A percentile compares a stretch with the other conserved stretches of the same genome.
Conservation (phyloP, 768 basidiomycete genomes). For the Chalciporus pseudorubinellus region DNA sequence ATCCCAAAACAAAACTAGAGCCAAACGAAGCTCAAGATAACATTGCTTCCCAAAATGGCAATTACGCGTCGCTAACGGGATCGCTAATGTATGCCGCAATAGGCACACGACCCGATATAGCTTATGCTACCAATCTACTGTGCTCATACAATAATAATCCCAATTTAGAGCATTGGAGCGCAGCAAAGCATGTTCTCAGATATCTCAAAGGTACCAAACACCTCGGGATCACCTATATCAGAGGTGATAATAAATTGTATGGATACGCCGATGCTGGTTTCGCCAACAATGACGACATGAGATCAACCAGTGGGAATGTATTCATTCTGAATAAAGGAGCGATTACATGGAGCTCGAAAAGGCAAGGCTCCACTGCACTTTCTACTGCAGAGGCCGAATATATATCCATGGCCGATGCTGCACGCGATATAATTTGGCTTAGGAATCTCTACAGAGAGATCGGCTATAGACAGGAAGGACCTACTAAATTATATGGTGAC, state of each 20-base stretch:
- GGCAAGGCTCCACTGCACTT: slow-evolving; percentile 20
- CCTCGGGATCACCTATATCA: background rate
- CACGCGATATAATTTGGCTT: slow-evolving; percentile 9
- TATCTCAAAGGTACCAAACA: slow-evolving; percentile 16
- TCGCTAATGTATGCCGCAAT: slow-evolving; percentile 24
- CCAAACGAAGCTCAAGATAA: background rate
- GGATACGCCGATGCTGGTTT: slow-evolving; percentile 28
- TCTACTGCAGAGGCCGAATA: slow-evolving; percentile 4
- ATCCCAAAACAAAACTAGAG: background rate
- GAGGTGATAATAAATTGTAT: background rate
- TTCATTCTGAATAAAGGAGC: slow-evolving; percentile 30
- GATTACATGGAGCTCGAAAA: slow-evolving; percentile 30
- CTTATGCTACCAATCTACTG: slow-evolving; percentile 1
- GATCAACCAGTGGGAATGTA: slow-evolving; percentile 22
- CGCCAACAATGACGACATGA: slow-evolving; percentile 19
- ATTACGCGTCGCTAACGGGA: slow-evolving; percentile 9
- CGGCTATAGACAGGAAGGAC: slow-evolving; percentile 18
- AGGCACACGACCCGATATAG: slow-evolving; percentile 10
- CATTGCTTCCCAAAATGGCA: background rate
- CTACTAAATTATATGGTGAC: slow-evolving; percentile 15
- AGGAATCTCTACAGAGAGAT: slow-evolving; percentile 34
- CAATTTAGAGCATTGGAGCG: slow-evolving; percentile 3
- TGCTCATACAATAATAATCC: slow-evolving; percentile 10
- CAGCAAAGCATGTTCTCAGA: slow-evolving; percentile 12
- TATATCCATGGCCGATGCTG: slow-evolving; percentile 1